Percentiles rank a stretch among this genome's conserved stretches.
Evolutionary conservation across 768 basidiomycete species (phyloP).

Genomic region (Boletus pseudo-olivaceus): DNA sequence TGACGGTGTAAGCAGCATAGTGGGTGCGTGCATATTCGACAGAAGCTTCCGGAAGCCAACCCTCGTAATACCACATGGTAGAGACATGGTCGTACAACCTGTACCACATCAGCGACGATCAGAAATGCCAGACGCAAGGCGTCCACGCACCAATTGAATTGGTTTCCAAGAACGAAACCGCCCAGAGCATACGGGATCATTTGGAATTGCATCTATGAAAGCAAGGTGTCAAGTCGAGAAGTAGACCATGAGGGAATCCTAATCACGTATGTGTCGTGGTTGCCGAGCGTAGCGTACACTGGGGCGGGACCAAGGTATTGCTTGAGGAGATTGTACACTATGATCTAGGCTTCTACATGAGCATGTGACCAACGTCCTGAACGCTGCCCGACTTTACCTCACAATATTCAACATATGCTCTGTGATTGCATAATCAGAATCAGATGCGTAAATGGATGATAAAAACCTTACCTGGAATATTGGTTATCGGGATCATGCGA

Average conservation of each 20-base stretch:
- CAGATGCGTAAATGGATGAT: background rate
- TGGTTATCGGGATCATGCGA: conserved; percentile 69
- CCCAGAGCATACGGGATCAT: conserved; percentile 39
- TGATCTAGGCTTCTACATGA: conserved; percentile 35
- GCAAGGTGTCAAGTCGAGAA: background rate
- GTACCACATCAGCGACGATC: background rate
- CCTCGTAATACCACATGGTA: conserved; percentile 42
- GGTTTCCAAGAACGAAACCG: conserved; percentile 28
- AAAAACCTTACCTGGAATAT: conserved; percentile 46
- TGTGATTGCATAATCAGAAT: conserved; percentile 22
- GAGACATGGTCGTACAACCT: conserved; percentile 52
- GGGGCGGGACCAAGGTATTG: conserved; percentile 56
- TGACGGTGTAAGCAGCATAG: conserved; percentile 46
- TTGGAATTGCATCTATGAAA: conserved; percentile 22
- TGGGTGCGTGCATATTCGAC: conserved; percentile 41
- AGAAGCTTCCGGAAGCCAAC: conserved; percentile 40
- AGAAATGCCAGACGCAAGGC: background rate
- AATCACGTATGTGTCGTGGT: conserved; percentile 67
- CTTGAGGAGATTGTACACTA: conserved; percentile 62
- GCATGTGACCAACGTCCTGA: background rate
- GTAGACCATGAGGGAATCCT: background rate
- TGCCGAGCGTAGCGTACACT: conserved; percentile 67
- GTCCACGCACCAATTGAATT: conserved; percentile 41
- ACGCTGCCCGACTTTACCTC: conserved; percentile 39
- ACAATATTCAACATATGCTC: conserved; percentile 55